phyloP scores from a whole-genome alignment of 1,139 yeast species.

The Meyerozyma athensensis region DNA sequence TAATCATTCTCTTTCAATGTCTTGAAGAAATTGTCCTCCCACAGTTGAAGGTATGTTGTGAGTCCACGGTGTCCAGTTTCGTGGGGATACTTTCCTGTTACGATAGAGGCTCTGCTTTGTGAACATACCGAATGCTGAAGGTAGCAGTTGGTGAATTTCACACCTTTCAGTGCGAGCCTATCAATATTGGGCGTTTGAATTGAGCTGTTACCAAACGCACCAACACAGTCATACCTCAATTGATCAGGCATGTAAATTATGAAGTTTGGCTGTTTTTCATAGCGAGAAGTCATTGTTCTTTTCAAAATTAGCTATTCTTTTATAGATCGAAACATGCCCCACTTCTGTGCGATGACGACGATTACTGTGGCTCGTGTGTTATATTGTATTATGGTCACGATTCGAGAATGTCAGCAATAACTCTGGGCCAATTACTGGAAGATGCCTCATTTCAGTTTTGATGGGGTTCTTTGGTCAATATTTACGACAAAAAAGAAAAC shows the following conservation, averaged over 20 bases:
- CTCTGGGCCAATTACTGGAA: too few species aligned
- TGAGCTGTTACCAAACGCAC: slow-evolving; percentile 12
- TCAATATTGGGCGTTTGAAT: slow-evolving; percentile 14
- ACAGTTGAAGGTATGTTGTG: slow-evolving; percentile 10
- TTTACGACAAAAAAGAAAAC: too few species aligned
- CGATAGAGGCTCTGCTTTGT: slow-evolving; percentile 13
- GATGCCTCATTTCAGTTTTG: too few species aligned
- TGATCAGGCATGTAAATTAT: slow-evolving; percentile 16
- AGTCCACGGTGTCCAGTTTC: slow-evolving; percentile 13
- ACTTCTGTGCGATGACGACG: slow-evolving; percentile 1
- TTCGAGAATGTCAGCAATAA: too few species aligned
- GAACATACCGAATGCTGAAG: slow-evolving; percentile 14
- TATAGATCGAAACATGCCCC: not conserved
- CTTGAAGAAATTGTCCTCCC: slow-evolving; percentile 13
- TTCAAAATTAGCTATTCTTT: not conserved
- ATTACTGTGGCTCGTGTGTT: not conserved
- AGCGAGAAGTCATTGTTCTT: not conserved
- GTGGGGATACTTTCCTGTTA: slow-evolving; percentile 13
- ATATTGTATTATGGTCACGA: too few species aligned
- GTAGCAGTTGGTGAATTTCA: slow-evolving; percentile 13
- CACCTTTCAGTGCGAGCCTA: slow-evolving; percentile 10
- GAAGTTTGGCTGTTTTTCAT: slow-evolving; percentile 9
- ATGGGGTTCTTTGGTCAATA: too few species aligned
- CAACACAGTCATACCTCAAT: slow-evolving; percentile 12
- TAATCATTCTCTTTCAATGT: slow-evolving; percentile 13